These are phyloP conservation scores for Ailanthus altissimus DNA, from an alignment of 345 rosid species.

Conservation along the genomic window DNA sequence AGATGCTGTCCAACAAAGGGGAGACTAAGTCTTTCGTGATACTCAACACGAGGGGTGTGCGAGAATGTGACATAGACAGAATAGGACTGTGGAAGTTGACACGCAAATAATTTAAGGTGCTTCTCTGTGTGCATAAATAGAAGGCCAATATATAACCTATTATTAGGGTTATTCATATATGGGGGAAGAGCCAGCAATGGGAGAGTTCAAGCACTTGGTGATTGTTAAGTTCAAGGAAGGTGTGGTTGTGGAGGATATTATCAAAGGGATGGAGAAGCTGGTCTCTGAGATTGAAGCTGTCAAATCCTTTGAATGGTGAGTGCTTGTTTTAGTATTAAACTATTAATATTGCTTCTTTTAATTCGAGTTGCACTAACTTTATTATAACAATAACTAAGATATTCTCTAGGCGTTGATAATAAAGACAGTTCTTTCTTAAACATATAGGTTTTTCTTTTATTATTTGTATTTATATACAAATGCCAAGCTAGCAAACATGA, in stretches of 20 bases:
- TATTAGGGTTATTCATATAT: neutral
- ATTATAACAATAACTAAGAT: neutral
- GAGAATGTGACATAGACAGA: slow-evolving; percentile 14
- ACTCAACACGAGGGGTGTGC: slow-evolving; percentile 8
- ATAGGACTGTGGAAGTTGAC: slow-evolving; percentile 45
- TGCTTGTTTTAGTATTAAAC: neutral
- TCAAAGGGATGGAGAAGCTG: slow-evolving; percentile 85
- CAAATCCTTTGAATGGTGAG: slow-evolving; percentile 88
- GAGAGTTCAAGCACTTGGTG: slow-evolving; percentile 84
- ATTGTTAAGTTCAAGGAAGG: slow-evolving; percentile 85
- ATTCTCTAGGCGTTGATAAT: neutral
- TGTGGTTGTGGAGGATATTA: slow-evolving; percentile 56
- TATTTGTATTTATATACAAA: too few relatives aligned
- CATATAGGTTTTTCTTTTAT: too few relatives aligned
- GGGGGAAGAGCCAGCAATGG: slow-evolving; percentile 31
- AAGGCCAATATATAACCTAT: too few relatives aligned
- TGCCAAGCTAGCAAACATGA: too few relatives aligned
- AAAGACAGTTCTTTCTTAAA: too few relatives aligned
- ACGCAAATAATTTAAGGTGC: slow-evolving; percentile 20
- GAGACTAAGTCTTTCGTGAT: slow-evolving; percentile 13
- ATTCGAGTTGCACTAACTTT: neutral
- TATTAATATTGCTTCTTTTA: neutral
- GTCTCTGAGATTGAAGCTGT: slow-evolving; percentile 68
- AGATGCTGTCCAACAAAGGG: slow-evolving; percentile 38
- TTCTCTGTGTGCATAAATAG: slow-evolving; percentile 11